phyloP scores from a whole-genome alignment of 2,329 filamentous ascomycete species.

The Colletotrichum euphorbiae region DNA sequence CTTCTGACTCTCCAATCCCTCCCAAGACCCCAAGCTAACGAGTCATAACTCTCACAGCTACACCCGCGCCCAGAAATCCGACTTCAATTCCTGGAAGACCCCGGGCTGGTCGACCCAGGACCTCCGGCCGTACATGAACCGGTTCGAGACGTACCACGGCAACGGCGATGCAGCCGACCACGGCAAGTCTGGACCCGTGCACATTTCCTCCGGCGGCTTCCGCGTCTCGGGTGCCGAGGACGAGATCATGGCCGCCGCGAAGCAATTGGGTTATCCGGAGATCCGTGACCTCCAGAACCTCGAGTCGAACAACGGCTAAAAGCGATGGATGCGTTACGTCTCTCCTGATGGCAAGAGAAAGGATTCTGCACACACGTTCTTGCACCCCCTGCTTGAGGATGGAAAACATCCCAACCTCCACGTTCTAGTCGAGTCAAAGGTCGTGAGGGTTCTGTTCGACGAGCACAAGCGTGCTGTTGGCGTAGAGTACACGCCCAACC shows the following conservation, averaged over 20 bases:
- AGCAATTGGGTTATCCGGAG: conserved; percentile 58
- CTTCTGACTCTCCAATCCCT: background rate
- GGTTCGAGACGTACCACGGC: conserved; percentile 45
- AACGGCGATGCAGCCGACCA: conserved; percentile 49
- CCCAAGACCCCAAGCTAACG: conserved; percentile 1
- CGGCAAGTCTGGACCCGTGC: conserved; percentile 59
- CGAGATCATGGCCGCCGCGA: conserved; percentile 59
- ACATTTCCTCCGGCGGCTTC: conserved; percentile 61
- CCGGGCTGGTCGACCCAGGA: conserved; percentile 64
- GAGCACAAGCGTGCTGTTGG: conserved; percentile 66
- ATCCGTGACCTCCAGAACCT: conserved; percentile 63
- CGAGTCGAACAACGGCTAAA: conserved; percentile 51
- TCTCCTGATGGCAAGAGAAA: conserved; percentile 52
- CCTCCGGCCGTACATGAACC: conserved; percentile 62
- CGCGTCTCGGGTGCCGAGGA: conserved; percentile 50
- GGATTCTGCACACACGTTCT: conserved; percentile 46
- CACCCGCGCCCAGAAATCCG: conserved; percentile 56
- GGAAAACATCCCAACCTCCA: conserved; percentile 47
- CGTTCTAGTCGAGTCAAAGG: conserved; percentile 48
- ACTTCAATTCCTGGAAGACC: conserved; percentile 65
- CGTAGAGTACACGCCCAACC: conserved; percentile 66
- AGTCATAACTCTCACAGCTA: conserved; percentile 48
- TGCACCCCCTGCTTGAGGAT: conserved; percentile 47
- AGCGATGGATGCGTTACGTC: conserved; percentile 46
- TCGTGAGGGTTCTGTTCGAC: conserved; percentile 54